phyloP scores from a whole-genome alignment of 2,329 filamentous ascomycete genomes.

The Penicillium sp. region DNA sequence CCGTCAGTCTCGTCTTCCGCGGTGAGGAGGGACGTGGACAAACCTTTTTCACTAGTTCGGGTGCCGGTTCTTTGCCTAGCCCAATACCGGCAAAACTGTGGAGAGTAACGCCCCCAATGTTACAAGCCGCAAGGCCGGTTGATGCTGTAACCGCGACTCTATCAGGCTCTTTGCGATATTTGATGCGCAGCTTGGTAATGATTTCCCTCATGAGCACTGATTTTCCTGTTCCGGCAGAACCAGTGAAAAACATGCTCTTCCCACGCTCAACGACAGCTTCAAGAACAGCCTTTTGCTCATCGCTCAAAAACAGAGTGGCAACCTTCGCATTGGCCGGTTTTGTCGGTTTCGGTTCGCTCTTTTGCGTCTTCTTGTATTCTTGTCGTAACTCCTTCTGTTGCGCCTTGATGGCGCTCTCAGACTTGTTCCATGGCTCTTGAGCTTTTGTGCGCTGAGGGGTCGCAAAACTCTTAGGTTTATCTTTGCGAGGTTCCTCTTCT shows the following conservation, averaged over 20 bases:
- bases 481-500: constrained; percentile 31
- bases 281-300: constrained; percentile 80
- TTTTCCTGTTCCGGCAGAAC: constrained; percentile 93
- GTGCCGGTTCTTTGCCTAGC: constrained; percentile 81
- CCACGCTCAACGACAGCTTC: constrained; percentile 74
- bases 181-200: constrained; percentile 73
- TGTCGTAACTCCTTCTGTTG: constrained; percentile 70
- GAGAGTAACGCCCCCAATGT: constrained; percentile 90
- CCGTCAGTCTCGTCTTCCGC: constrained; percentile 16
- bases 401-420: constrained; percentile 70
- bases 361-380: constrained; percentile 51
- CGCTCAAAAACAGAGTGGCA: constrained; percentile 67
- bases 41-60: constrained; percentile 74
- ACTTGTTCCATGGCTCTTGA: constrained; percentile 65
- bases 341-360: constrained; percentile 43
- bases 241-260: constrained; percentile 96
- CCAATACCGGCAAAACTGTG: constrained; percentile 97
- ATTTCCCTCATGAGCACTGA: constrained; percentile 93
- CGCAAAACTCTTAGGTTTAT: constrained; percentile 27
- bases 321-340: constrained; percentile 40
- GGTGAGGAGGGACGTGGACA: background rate
- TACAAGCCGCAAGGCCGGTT: constrained; percentile 91
- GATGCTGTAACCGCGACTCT: constrained; percentile 90
- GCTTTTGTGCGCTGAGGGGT: constrained; percentile 46
- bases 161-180: constrained; percentile 72